A percentile compares a stretch with the other conserved stretches of the same genome.
Conservation (phyloP, 2,329 filamentous ascomycete genomes). For the Thelonectria blattea region DNA sequence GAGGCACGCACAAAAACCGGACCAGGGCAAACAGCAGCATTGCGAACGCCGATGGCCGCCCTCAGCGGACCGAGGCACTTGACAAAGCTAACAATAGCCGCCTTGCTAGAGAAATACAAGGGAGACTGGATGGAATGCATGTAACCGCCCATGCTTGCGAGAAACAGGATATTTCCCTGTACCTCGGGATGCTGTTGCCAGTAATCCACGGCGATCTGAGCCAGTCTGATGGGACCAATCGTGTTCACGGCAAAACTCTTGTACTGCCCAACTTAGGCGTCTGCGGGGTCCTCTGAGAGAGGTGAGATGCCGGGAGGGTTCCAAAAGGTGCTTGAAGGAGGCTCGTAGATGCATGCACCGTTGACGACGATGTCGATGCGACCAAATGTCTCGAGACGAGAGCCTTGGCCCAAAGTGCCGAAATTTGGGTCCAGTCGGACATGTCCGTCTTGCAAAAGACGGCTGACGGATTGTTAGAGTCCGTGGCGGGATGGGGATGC, state of each 20-base stretch:
- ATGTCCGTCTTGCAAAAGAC: slow-evolving; percentile 38
- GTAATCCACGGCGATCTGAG: slow-evolving; percentile 39
- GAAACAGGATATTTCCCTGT: slow-evolving; percentile 33
- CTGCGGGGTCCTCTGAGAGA: slow-evolving; percentile 25
- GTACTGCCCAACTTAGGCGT: slow-evolving; percentile 32
- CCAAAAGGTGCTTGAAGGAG: slow-evolving; percentile 38
- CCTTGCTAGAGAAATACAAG: slow-evolving; percentile 41
- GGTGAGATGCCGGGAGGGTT: slow-evolving; percentile 33
- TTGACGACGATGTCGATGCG: slow-evolving; percentile 67
- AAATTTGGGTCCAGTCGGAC: slow-evolving; percentile 36
- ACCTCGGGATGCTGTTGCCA: slow-evolving; percentile 35
- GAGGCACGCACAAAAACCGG: neutral
- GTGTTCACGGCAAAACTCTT: slow-evolving; percentile 37
- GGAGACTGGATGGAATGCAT: slow-evolving; percentile 39
- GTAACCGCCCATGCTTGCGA: slow-evolving; percentile 40
- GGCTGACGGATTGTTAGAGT: neutral
- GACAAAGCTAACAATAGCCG: slow-evolving; percentile 32
- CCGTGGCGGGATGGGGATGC: neutral
- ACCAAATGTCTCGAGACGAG: slow-evolving; percentile 54
- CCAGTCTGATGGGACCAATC: slow-evolving; percentile 35
- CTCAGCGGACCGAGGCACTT: slow-evolving; percentile 22
- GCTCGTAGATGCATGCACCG: slow-evolving; percentile 60
- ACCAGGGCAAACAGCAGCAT: slow-evolving; percentile 16
- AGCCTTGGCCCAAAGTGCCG: slow-evolving; percentile 39
- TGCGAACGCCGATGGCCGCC: slow-evolving; percentile 23